Evolutionary conservation across 78 protist genomes (phyloP).

Genomic region (Blattamonas nauphoetae): DNA sequence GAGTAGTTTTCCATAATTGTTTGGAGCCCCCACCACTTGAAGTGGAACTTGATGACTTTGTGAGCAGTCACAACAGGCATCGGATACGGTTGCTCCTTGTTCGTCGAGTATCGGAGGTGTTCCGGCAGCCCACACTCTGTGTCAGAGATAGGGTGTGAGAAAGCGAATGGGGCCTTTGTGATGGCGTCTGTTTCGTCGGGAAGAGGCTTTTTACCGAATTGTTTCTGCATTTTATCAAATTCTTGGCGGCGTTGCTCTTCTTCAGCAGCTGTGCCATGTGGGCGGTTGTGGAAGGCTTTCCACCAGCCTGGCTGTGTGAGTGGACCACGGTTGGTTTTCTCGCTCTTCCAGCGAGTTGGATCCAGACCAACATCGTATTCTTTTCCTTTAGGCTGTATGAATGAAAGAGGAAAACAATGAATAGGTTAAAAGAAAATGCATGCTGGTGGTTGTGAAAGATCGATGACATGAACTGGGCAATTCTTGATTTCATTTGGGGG

Average conservation of each 20-base stretch:
- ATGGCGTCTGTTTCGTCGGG: no score
- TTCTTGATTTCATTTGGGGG: neutral
- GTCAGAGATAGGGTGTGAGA: no score
- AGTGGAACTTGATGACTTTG: constrained; percentile 60
- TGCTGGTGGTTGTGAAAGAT: neutral
- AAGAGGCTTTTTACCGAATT: no score
- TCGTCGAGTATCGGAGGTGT: no score
- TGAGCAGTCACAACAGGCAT: constrained; percentile 55
- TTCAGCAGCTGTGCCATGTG: no score
- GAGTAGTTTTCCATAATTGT: constrained; percentile 46
- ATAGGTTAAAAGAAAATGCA: neutral
- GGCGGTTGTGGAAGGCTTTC: neutral
- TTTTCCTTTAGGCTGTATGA: neutral
- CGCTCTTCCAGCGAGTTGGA: neutral
- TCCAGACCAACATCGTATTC: neutral
- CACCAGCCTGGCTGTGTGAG: neutral
- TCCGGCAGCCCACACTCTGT: no score
- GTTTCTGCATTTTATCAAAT: no score
- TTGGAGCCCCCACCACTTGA: constrained; percentile 69
- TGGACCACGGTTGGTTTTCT: neutral
- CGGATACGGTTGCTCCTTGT: constrained; percentile 29
- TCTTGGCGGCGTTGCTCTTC: no score
- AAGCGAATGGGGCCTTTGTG: no score
- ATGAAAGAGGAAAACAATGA: neutral
- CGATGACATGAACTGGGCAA: neutral